Evolutionary conservation across 805 yeast species (phyloP).

Genomic region (Metschnikowia reukaufii): DNA sequence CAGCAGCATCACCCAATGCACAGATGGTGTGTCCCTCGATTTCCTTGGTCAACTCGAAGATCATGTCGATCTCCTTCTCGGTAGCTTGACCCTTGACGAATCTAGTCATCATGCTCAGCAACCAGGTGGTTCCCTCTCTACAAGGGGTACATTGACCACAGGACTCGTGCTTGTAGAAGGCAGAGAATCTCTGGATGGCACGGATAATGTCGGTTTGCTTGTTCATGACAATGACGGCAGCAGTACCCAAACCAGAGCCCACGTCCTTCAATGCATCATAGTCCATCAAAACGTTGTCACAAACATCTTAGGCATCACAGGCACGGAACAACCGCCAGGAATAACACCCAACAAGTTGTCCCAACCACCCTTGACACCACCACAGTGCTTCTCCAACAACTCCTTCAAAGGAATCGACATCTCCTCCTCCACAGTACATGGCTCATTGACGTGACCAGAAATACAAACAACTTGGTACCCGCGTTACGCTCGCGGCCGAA

Average conservation of each 20-base stretch:
- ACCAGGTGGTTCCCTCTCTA: constrained; percentile 90
- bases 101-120: constrained; percentile 81
- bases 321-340: constrained; percentile 91
- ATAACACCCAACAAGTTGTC: constrained; percentile 83
- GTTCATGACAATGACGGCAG: constrained; percentile 90
- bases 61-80: constrained; percentile 79
- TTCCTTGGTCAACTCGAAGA: constrained; percentile 79
- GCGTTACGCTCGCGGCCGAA: constrained; percentile 84
- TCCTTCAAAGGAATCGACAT: constrained; percentile 87
- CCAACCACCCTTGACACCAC: constrained; percentile 92
- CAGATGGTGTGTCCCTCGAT: constrained; percentile 91
- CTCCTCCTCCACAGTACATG: constrained; percentile 91
- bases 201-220: constrained; percentile 80
- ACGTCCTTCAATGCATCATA: constrained; percentile 82
- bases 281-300: constrained; percentile 79
- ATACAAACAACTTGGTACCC: constrained; percentile 85
- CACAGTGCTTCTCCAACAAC: constrained; percentile 83
- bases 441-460: constrained; percentile 88
- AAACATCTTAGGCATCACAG: constrained; percentile 66
- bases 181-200: constrained; percentile 81
- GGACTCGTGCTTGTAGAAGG: constrained; percentile 87
- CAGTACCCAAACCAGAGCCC: constrained; percentile 88
- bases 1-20: constrained; percentile 91
- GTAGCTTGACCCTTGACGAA: constrained; percentile 76
- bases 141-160: constrained; percentile 96